Percentiles rank a stretch among this genome's conserved stretches.
phyloP scores from a whole-genome alignment of 305 asterid species.

The Fraxinus nigra region DNA sequence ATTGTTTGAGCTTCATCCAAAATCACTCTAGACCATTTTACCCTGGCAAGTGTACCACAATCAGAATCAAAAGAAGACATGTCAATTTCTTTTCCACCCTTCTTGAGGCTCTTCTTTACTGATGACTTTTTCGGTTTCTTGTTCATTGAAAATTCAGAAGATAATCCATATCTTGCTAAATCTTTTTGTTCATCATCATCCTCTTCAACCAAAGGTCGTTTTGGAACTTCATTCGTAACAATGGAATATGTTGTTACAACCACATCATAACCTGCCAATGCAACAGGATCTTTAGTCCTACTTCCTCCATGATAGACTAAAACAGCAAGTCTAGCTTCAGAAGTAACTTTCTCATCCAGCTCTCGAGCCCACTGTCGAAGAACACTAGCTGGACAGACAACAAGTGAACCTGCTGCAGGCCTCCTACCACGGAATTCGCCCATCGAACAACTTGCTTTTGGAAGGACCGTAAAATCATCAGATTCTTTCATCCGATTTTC shows the following conservation, averaged over 20 bases:
- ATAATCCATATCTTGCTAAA: constrained; percentile 62
- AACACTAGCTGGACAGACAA: constrained; percentile 98
- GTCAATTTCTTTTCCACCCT: constrained; percentile 55
- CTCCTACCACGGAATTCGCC: constrained; percentile 57
- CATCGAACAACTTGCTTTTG: constrained; percentile 47
- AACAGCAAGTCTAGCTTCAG: constrained; percentile 51
- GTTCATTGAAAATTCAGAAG: constrained; percentile 61
- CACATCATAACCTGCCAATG: constrained; percentile 74
- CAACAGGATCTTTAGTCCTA: constrained; percentile 70
- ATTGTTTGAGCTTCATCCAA: constrained; percentile 96
- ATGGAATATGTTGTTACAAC: constrained; percentile 93
- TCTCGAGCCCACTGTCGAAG: constrained; percentile 94
- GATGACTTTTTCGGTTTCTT: constrained; percentile 61
- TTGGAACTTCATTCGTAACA: constrained; percentile 90
- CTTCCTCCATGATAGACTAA: constrained; percentile 84
- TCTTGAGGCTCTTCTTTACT: constrained; percentile 61
- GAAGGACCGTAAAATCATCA: constrained; percentile 50
- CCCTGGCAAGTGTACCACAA: constrained; percentile 83
- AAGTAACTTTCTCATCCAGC: constrained; percentile 74
- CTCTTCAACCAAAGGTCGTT: constrained; percentile 77
- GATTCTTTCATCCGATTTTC: constrained; percentile 37
- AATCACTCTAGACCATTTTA: constrained; percentile 92
- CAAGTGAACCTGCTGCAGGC: constrained; percentile 87
- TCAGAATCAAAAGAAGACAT: constrained; percentile 52
- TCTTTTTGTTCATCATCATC: constrained; percentile 69